These are phyloP conservation scores for Eruca vesicaria DNA, from an alignment of 441 rosid genomes.

Conservation along the genomic window DNA sequence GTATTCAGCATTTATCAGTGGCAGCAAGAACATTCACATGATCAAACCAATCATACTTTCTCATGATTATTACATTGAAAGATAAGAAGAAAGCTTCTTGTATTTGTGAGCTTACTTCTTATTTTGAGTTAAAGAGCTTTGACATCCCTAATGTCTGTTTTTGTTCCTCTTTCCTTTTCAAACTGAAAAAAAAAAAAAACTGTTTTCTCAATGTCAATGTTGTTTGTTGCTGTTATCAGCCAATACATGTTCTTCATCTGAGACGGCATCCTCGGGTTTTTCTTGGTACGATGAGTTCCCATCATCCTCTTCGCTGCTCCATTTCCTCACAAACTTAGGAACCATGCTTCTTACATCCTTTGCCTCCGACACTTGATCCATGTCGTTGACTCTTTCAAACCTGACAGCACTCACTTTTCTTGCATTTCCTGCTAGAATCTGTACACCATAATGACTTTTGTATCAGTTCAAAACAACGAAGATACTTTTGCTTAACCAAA, in stretches of 20 bases:
- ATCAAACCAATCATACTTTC: not conserved
- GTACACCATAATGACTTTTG: constrained; percentile 28
- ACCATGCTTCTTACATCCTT: constrained; percentile 70
- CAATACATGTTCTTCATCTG: constrained; percentile 47
- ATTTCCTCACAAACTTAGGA: constrained; percentile 78
- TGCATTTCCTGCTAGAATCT: constrained; percentile 97
- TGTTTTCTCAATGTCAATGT: constrained; percentile 33
- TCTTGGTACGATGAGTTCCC: constrained; percentile 40
- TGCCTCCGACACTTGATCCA: constrained; percentile 51
- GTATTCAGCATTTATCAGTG: not conserved
- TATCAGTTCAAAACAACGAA: constrained; percentile 6
- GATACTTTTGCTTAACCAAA: not conserved
- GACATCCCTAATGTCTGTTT: not conserved
- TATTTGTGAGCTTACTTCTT: constrained; percentile 21
- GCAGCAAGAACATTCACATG: not conserved
- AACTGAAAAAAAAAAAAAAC: not conserved
- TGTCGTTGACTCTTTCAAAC: constrained; percentile 69
- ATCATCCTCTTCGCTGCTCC: constrained; percentile 70
- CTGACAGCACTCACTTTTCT: constrained; percentile 94
- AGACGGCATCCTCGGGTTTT: constrained; percentile 41
- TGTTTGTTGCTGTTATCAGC: constrained; percentile 47
- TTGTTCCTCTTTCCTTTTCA: constrained; percentile 20
- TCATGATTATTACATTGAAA: not conserved
- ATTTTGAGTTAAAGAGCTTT: constrained; percentile 10
- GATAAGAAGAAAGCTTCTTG: not conserved